Conservation (phyloP, 2,329 filamentous ascomycete genomes). For the Alternaria panax region DNA sequence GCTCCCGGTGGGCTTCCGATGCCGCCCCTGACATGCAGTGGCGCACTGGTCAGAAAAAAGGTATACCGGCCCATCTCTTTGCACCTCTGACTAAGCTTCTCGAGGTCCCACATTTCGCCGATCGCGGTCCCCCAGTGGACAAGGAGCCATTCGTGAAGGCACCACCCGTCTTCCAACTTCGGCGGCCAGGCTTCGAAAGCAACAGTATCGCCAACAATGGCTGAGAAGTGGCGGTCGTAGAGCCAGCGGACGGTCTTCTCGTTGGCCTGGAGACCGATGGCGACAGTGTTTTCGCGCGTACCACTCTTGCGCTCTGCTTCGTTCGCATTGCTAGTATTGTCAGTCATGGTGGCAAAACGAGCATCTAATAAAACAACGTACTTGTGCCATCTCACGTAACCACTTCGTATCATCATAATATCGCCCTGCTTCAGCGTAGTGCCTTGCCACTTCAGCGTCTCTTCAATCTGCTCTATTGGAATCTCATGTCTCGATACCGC, state of each 20-base stretch:
- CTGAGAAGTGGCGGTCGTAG: conserved; percentile 47
- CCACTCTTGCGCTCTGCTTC: conserved; percentile 37
- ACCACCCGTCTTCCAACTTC: conserved; percentile 40
- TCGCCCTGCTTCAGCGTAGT: conserved; percentile 42
- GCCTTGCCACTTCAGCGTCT: conserved; percentile 41
- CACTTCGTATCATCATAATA: conserved; percentile 50
- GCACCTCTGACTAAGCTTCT: conserved; percentile 61
- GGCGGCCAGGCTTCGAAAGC: conserved; percentile 52
- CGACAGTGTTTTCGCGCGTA: conserved; percentile 43
- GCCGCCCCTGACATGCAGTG: conserved; percentile 63
- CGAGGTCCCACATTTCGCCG: conserved; percentile 55
- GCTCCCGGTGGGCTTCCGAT: conserved; percentile 48
- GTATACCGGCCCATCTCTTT: conserved; percentile 62
- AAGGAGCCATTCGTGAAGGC: conserved; percentile 45
- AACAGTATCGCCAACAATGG: conserved; percentile 50
- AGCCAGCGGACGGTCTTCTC: conserved; percentile 48
- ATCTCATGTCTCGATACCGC: conserved; percentile 42
- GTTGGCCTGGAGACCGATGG: conserved; percentile 44
- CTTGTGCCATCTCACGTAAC: conserved; percentile 56
- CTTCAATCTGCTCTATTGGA: conserved; percentile 38
- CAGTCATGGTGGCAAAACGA: background rate
- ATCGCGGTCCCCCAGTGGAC: conserved; percentile 43
- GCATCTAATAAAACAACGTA: conserved; percentile 10
- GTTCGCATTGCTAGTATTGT: conserved; percentile 31
- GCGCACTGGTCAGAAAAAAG: conserved; percentile 68